Percentiles rank a stretch among this genome's conserved stretches.
Evolutionary conservation across 2,329 filamentous ascomycete species (phyloP).

Genomic region (Trichoderma harzianum): DNA sequence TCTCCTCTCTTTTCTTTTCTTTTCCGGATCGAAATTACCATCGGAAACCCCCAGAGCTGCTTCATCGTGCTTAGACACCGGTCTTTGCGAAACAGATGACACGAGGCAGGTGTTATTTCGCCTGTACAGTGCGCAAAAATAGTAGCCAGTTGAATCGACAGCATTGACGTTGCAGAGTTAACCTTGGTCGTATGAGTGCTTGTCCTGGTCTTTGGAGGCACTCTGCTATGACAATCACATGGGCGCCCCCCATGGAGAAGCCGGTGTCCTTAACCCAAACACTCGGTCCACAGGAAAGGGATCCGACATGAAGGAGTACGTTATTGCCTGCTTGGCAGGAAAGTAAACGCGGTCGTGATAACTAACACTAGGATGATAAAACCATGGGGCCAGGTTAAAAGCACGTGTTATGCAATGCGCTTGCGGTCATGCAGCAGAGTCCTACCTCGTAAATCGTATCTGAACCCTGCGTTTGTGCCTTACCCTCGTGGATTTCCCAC

Average conservation of each 20-base stretch:
- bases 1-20: neutral
- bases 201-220: neutral
- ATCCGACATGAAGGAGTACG: neutral
- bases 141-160: neutral
- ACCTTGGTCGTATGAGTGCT: neutral
- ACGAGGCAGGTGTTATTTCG: neutral
- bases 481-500: neutral
- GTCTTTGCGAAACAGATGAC: neutral
- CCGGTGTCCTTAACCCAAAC: neutral
- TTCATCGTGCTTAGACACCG: neutral
- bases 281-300: neutral
- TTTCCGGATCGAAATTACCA: neutral
- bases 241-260: neutral
- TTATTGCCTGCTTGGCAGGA: neutral
- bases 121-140: neutral
- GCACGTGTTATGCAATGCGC: neutral
- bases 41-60: neutral
- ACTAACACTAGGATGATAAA: neutral
- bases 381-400: neutral
- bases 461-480: neutral
- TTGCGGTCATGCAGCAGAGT: neutral
- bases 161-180: neutral
- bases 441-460: neutral
- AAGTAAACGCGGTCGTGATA: neutral
- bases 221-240: no score